phyloP scores from a whole-genome alignment of 2,329 filamentous ascomycete genomes.

The Ceratocystis eucalypticola region DNA sequence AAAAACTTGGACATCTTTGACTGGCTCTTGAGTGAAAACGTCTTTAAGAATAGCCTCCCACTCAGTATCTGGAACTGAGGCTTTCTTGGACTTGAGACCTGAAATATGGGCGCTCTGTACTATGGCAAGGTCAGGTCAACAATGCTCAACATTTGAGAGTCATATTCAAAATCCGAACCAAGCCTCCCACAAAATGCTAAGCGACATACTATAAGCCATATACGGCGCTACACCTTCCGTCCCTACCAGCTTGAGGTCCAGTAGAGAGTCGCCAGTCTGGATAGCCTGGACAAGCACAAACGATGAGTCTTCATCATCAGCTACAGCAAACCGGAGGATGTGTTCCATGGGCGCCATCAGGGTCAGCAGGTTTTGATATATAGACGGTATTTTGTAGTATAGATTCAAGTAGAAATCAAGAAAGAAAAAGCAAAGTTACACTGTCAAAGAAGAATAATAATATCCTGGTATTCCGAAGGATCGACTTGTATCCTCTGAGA shows the following conservation, averaged over 20 bases:
- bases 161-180: no score
- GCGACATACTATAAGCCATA: slow-evolving; percentile 40
- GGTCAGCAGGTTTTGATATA: neutral
- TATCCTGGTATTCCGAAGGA: neutral
- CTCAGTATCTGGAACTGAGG: slow-evolving; percentile 45
- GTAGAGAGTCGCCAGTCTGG: slow-evolving; percentile 34
- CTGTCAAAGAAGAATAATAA: no score
- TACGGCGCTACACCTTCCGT: slow-evolving; percentile 54
- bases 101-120: slow-evolving; percentile 36
- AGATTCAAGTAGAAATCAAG: neutral
- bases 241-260: slow-evolving; percentile 54
- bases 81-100: slow-evolving; percentile 40
- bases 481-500: neutral
- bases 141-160: neutral
- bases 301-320: slow-evolving; percentile 33
- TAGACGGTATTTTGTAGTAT: no score
- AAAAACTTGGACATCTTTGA: slow-evolving; percentile 44
- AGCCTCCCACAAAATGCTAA: neutral
- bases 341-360: neutral
- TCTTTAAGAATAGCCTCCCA: slow-evolving; percentile 50
- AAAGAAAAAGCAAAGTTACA: neutral
- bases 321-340: slow-evolving; percentile 47
- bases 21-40: slow-evolving; percentile 39
- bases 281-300: slow-evolving; percentile 50
- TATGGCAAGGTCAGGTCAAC: slow-evolving; percentile 1